These are phyloP conservation scores for Gregarina niphandrodes DNA, from an alignment of 169 alveolate genomes.

Conservation along the genomic window DNA sequence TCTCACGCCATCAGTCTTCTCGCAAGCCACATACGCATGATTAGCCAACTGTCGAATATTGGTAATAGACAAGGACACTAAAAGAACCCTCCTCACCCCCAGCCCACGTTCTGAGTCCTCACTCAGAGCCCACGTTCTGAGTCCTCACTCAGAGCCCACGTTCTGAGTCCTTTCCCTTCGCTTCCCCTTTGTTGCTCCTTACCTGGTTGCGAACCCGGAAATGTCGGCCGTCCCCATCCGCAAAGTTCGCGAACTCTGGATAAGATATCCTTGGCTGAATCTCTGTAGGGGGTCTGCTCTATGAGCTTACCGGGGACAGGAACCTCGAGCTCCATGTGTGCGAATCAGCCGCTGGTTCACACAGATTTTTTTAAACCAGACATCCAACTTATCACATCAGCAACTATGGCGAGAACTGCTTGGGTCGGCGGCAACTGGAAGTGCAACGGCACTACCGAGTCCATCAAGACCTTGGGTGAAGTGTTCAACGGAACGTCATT, in stretches of 20 bases:
- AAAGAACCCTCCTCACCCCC: neutral
- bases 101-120: neutral
- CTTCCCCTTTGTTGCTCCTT: constrained; percentile 13
- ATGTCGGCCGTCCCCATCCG: constrained; percentile 20
- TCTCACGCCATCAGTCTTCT: constrained; percentile 63
- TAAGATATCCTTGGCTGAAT: constrained; percentile 7
- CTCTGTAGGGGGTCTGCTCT: neutral
- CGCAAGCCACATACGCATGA: constrained; percentile 58
- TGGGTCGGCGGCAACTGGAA: constrained; percentile 86
- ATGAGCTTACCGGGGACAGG: too few relatives aligned
- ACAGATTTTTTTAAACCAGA: too few relatives aligned
- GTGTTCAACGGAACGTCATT: constrained; percentile 29
- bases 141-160: neutral
- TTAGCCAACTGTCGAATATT: constrained; percentile 14
- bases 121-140: neutral
- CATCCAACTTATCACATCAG: too few relatives aligned
- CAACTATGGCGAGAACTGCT: constrained; percentile 42
- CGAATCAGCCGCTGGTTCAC: too few relatives aligned
- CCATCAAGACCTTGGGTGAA: constrained; percentile 30
- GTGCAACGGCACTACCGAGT: constrained; percentile 62
- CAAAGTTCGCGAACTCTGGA: constrained; percentile 18
- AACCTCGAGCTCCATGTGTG: too few relatives aligned
- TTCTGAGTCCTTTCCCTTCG: constrained; percentile 21
- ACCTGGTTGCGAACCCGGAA: constrained; percentile 31
- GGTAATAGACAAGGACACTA: neutral